Evolutionary conservation across 2,329 filamentous ascomycete genomes (phyloP).

Genomic region (Myriosclerotinia duriaeana): DNA sequence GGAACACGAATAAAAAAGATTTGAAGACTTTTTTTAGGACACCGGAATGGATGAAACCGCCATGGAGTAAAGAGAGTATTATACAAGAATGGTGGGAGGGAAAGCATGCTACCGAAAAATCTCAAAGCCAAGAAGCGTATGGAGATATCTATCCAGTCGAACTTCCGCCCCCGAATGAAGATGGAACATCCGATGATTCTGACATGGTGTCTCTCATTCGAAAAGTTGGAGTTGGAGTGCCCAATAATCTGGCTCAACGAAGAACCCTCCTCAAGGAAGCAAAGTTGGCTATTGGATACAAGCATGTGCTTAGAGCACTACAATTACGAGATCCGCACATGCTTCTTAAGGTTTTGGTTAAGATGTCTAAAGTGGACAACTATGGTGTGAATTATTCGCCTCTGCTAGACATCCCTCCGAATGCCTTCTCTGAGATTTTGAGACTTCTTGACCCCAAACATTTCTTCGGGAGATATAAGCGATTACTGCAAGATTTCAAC

Average conservation of each 20-base stretch:
- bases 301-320: conserved; percentile 12
- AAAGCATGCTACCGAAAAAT: conserved; percentile 14
- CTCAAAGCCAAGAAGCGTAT: conserved; percentile 17
- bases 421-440: conserved; percentile 63
- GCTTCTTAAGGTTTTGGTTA: conserved; percentile 14
- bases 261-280: conserved; percentile 8
- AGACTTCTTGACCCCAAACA: conserved; percentile 58
- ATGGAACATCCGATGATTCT: not conserved
- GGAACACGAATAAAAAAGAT: not conserved
- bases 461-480: conserved; percentile 49
- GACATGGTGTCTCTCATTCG: conserved; percentile 16
- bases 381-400: conserved; percentile 23
- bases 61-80: conserved; percentile 11
- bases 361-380: conserved; percentile 29
- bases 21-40: conserved; percentile 8
- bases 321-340: conserved; percentile 17
- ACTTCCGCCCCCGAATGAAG: not conserved
- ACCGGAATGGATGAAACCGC: conserved; percentile 9
- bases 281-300: conserved; percentile 12
- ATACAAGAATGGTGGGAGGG: conserved; percentile 6
- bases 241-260: conserved; percentile 2
- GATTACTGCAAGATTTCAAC: conserved; percentile 52
- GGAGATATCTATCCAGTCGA: conserved; percentile 18
- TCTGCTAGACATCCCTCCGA: conserved; percentile 42
- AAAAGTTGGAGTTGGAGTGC: conserved; percentile 13